These are phyloP conservation scores for Casaregolazyma suthepensis DNA, from an alignment of 1,139 yeast genomes.

Conservation along the genomic window DNA sequence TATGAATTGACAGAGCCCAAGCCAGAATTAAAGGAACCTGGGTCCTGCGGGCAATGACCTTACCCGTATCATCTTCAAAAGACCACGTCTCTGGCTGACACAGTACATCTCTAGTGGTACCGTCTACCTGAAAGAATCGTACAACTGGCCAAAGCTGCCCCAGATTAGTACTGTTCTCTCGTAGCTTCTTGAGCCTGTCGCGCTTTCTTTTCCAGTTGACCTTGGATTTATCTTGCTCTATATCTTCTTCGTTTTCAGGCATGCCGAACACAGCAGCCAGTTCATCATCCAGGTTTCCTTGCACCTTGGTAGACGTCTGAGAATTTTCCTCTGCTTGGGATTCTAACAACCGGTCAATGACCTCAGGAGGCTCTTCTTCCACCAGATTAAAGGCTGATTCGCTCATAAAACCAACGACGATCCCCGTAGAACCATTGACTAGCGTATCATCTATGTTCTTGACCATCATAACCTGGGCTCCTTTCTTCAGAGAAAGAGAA, in stretches of 20 bases:
- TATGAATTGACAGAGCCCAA: constrained; percentile 94
- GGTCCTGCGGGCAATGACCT: constrained; percentile 47
- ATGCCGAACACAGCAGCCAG: constrained; percentile 18
- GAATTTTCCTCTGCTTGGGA: constrained; percentile 1
- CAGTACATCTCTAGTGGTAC: constrained; percentile 62
- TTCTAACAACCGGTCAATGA: constrained; percentile 12
- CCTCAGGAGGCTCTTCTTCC: constrained; percentile 12
- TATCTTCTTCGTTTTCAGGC: constrained; percentile 16
- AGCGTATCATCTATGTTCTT: constrained; percentile 81
- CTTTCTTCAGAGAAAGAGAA: constrained; percentile 61
- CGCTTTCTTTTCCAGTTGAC: constrained; percentile 22
- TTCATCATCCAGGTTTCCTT: constrained; percentile 7
- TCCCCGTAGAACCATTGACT: constrained; percentile 92
- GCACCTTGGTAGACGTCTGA: neutral
- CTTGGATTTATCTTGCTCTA: constrained; percentile 14
- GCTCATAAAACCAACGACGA: constrained; percentile 67
- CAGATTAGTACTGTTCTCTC: constrained; percentile 11
- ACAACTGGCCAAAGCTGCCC: constrained; percentile 58
- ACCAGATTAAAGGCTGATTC: constrained; percentile 40
- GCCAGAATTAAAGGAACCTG: constrained; percentile 77
- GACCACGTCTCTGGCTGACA: constrained; percentile 73
- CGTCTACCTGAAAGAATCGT: constrained; percentile 63
- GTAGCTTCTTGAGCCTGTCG: constrained; percentile 16
- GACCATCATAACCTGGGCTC: constrained; percentile 95
- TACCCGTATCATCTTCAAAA: constrained; percentile 54